Conservation (phyloP, 2,329 filamentous ascomycete species). For the Colletotrichum abscissum region DNA sequence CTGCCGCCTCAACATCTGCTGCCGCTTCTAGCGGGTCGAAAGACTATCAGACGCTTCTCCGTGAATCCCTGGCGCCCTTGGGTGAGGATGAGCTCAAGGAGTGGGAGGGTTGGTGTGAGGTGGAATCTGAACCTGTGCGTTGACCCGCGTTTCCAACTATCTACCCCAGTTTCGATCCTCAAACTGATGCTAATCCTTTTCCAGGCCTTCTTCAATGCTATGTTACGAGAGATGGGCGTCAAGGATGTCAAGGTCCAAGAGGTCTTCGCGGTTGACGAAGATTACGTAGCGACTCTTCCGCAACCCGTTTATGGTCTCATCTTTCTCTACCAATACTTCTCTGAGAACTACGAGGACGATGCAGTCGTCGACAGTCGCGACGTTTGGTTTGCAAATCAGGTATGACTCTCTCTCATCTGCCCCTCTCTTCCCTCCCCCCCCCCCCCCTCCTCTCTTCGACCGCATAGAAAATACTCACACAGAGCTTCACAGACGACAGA, state of each 20-base stretch:
- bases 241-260: slow-evolving; percentile 80
- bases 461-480: background rate
- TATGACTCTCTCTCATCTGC: slow-evolving; percentile 44
- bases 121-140: slow-evolving; percentile 89
- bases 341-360: slow-evolving; percentile 65
- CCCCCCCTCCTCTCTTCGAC: background rate
- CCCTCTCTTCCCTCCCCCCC: background rate
- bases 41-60: slow-evolving; percentile 54
- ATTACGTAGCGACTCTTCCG: slow-evolving; percentile 72
- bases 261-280: slow-evolving; percentile 77
- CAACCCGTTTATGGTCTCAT: slow-evolving; percentile 88
- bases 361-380: slow-evolving; percentile 58
- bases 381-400: slow-evolving; percentile 96
- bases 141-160: background rate
- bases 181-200: background rate
- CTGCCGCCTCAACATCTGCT: slow-evolving; percentile 36
- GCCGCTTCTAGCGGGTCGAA: slow-evolving; percentile 1
- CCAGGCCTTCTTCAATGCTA: slow-evolving; percentile 86
- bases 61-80: slow-evolving; percentile 59
- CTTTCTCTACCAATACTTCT: slow-evolving; percentile 82
- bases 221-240: slow-evolving; percentile 83
- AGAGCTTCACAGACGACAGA: slow-evolving; percentile 69
- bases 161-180: background rate
- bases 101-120: slow-evolving; percentile 82
- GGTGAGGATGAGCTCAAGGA: slow-evolving; percentile 63